Evolutionary conservation across 1,284 basidiomycete genomes (phyloP).

Genomic region (Veloboletus limbatus): DNA sequence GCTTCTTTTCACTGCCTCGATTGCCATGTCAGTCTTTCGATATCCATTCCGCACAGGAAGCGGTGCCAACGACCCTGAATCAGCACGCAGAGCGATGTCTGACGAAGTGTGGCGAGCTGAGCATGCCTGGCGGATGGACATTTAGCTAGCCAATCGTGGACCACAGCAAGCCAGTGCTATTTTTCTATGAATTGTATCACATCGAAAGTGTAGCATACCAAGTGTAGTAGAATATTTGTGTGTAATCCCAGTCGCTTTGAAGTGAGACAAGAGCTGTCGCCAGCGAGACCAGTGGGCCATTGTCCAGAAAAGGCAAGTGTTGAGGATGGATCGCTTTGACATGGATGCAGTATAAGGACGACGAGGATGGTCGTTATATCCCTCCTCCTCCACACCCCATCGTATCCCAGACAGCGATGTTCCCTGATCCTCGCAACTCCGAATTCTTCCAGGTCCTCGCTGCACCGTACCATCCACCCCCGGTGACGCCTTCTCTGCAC

Average conservation of each 20-base stretch:
- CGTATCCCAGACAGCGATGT: slow-evolving; percentile 14
- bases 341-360: slow-evolving; percentile 31
- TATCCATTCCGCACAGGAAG: slow-evolving; percentile 18
- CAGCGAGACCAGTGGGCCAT: slow-evolving; percentile 20
- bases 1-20: slow-evolving; percentile 30
- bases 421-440: slow-evolving; percentile 23
- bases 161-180: neutral
- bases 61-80: slow-evolving; percentile 1
- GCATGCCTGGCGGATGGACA: slow-evolving; percentile 40
- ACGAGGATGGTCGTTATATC: slow-evolving; percentile 9
- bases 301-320: slow-evolving; percentile 36
- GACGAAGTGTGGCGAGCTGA: slow-evolving; percentile 24
- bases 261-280: slow-evolving; percentile 16
- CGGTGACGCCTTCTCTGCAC: neutral
- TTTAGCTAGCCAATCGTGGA: slow-evolving; percentile 15
- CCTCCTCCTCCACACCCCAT: slow-evolving; percentile 4
- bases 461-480: slow-evolving; percentile 26
- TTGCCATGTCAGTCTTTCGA: slow-evolving; percentile 23
- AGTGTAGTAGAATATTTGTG: slow-evolving; percentile 15
- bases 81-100: slow-evolving; percentile 13
- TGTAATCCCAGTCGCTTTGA: slow-evolving; percentile 16
- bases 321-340: slow-evolving; percentile 36
- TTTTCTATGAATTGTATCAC: slow-evolving; percentile 19
- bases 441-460: slow-evolving; percentile 33
- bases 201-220: slow-evolving; percentile 25